Percentiles rank a stretch among this genome's conserved stretches.
These are phyloP conservation scores for Colletotrichum tropicicola DNA, from an alignment of 2,329 filamentous ascomycete genomes.

Conservation along the genomic window DNA sequence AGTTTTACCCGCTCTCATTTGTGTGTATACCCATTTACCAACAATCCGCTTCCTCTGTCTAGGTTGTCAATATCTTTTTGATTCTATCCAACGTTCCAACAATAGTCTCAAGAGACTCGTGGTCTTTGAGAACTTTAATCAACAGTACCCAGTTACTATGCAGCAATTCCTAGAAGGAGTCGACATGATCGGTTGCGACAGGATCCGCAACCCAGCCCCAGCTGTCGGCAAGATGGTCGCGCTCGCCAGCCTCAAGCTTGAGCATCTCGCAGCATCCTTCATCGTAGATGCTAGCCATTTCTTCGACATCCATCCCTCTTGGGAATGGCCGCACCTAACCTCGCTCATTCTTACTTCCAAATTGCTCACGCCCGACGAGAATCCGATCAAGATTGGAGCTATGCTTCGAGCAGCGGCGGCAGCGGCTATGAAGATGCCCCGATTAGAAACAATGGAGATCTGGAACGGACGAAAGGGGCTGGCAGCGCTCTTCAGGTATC, in stretches of 20 bases:
- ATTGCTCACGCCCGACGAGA: slow-evolving; percentile 34
- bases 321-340: slow-evolving; percentile 40
- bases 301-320: slow-evolving; percentile 35
- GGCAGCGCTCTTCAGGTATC: slow-evolving; percentile 42
- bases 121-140: slow-evolving; percentile 44
- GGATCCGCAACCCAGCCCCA: slow-evolving; percentile 28
- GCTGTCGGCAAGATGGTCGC: slow-evolving; percentile 32
- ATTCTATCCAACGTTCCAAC: slow-evolving; percentile 14
- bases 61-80: slow-evolving; percentile 2
- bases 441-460: slow-evolving; percentile 44
- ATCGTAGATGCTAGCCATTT: slow-evolving; percentile 39
- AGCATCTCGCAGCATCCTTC: slow-evolving; percentile 38
- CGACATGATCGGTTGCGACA: slow-evolving; percentile 20
- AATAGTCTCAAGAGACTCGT: slow-evolving; percentile 32
- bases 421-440: slow-evolving; percentile 40
- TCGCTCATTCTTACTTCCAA: slow-evolving; percentile 42
- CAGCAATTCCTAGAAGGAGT: slow-evolving; percentile 18
- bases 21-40: not conserved
- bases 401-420: slow-evolving; percentile 38
- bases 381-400: slow-evolving; percentile 30
- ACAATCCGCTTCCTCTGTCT: not conserved
- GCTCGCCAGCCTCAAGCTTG: slow-evolving; percentile 34
- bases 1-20: not conserved
- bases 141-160: slow-evolving; percentile 37
- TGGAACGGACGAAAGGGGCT: slow-evolving; percentile 43